Conservation (phyloP, 2,329 filamentous ascomycete species). For the Colletotrichum theobromicola region DNA sequence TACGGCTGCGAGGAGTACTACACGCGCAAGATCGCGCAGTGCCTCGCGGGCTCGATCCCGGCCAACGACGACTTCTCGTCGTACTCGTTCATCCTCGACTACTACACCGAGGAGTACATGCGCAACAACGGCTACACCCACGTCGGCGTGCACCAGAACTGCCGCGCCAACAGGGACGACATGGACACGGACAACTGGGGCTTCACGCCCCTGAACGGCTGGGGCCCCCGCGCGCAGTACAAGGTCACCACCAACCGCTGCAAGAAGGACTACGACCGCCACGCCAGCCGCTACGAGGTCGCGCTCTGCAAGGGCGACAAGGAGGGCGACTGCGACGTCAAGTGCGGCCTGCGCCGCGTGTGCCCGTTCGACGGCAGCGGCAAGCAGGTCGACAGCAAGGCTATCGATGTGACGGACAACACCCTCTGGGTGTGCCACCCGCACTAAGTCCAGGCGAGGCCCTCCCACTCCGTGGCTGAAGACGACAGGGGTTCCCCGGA, state of each 20-base stretch:
- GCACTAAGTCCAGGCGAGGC: not conserved
- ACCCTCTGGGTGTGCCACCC: slow-evolving; percentile 2
- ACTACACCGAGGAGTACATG: slow-evolving; percentile 1
- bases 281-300: slow-evolving; percentile 11
- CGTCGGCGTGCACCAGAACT: not conserved
- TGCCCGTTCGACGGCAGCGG: not conserved
- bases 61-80: not conserved
- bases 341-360: not conserved
- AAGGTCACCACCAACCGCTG: not conserved
- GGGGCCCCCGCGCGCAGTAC: not conserved
- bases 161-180: not conserved
- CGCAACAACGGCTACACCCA: not conserved
- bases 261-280: not conserved
- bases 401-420: not conserved
- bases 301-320: slow-evolving; percentile 4
- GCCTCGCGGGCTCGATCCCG: not conserved
- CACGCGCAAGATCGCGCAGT: not conserved
- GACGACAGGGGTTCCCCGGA: not conserved
- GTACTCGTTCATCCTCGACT: not conserved
- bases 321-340: not conserved
- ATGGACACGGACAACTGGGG: slow-evolving; percentile 3
- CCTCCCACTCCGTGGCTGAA: too few relatives aligned
- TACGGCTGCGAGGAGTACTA: not conserved
- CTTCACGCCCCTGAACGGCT: not conserved
- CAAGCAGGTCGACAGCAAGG: not conserved